Evolutionary conservation across 306 rosid species (phyloP).

Genomic region (Prunus dulcis): DNA sequence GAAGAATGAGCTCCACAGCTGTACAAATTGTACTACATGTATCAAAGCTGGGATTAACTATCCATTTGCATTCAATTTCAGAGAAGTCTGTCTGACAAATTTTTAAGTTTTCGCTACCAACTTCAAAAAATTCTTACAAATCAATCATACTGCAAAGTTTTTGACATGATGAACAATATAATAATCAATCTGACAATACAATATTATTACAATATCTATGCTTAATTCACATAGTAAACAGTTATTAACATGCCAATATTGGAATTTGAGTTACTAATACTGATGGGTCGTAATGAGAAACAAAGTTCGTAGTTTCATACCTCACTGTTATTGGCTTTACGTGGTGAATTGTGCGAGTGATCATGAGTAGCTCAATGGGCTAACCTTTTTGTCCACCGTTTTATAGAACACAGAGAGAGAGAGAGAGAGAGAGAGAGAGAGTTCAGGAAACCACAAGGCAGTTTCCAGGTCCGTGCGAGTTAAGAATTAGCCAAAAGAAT

Average conservation of each 20-base stretch:
- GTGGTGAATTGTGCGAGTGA: not conserved
- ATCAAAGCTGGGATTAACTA: not conserved
- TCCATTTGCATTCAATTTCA: not conserved
- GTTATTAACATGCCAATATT: not conserved
- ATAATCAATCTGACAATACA: not conserved
- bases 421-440: not conserved
- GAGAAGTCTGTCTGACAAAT: not conserved
- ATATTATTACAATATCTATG: not conserved
- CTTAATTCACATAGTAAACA: not conserved
- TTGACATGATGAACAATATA: not conserved
- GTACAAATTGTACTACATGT: not conserved
- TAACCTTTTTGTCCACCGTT: not conserved
- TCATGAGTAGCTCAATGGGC: not conserved
- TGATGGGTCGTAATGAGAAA: not conserved
- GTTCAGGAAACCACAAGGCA: conserved; percentile 19
- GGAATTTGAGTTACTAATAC: not conserved
- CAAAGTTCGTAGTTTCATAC: not conserved
- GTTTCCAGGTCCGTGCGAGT: conserved; percentile 6
- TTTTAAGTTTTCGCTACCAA: not conserved
- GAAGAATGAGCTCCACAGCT: not conserved
- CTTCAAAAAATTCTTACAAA: too few species aligned
- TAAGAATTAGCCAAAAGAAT: not conserved
- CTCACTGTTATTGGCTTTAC: conserved; percentile 5
- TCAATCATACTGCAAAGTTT: too few species aligned
- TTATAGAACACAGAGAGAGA: not conserved